Conservation (phyloP, 2,329 filamentous ascomycete species). For the Fusarium sp. region DNA sequence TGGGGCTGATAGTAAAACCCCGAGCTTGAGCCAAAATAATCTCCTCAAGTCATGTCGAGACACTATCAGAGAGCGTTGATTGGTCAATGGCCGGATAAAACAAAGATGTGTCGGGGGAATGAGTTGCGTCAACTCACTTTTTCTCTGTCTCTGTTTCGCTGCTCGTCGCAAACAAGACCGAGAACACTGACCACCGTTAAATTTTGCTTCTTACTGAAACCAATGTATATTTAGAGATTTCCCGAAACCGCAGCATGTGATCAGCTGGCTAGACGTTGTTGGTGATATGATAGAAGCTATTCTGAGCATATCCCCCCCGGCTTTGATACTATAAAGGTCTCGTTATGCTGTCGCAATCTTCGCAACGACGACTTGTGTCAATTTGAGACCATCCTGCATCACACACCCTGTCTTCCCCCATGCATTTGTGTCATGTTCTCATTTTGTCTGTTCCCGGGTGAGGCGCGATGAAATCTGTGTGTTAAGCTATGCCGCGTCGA, state of each 20-base stretch:
- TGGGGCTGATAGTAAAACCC: conserved; percentile 27
- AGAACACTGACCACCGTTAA: conserved; percentile 16
- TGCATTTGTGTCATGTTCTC: conserved; percentile 17
- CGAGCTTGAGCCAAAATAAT: conserved; percentile 37
- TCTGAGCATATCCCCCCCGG: conserved; percentile 11
- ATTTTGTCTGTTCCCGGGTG: conserved; percentile 43
- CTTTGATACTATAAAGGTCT: conserved; percentile 15
- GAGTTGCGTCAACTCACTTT: conserved; percentile 41
- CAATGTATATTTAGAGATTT: conserved; percentile 1
- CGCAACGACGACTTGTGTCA: conserved; percentile 33
- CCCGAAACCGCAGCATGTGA: conserved; percentile 19
- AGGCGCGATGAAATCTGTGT: conserved; percentile 40
- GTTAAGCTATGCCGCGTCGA: conserved; percentile 19
- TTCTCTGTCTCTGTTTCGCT: conserved; percentile 20
- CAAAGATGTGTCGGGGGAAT: conserved; percentile 38
- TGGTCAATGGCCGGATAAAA: conserved; percentile 47
- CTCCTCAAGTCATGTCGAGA: conserved; percentile 36
- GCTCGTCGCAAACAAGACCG: conserved; percentile 43
- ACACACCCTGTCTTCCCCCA: conserved; percentile 30
- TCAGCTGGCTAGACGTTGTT: conserved; percentile 1
- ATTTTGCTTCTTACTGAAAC: background rate
- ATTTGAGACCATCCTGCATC: conserved; percentile 29
- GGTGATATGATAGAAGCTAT: conserved; percentile 16
- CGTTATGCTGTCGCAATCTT: conserved; percentile 35
- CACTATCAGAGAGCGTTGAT: conserved; percentile 48